Base-by-base conservation (phyloP, 2,329 filamentous ascomycete species). In the Diaporthe longicolla region DNA sequence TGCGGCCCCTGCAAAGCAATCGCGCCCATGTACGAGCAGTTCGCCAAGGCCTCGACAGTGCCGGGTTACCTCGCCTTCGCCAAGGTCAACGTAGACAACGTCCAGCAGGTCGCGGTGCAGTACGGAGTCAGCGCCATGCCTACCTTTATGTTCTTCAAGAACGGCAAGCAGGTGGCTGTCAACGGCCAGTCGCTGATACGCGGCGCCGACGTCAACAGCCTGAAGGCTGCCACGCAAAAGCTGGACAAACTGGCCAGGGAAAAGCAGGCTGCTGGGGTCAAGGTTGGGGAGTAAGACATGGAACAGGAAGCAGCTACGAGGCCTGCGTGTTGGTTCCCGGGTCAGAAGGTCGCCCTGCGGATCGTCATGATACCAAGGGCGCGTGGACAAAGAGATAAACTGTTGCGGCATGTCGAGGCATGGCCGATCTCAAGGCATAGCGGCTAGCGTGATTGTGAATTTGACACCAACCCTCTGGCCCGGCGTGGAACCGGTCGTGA, bases 1-100 rank as follows among this genome's bases (percentile, higher is more conserved):
- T 91, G 89, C 82, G 86, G 85, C 52, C 90, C 89, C 37, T 91
- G 90, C 88, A 89, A 89, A 82, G 83, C 84, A 77, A 91, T 91
- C 79, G 87, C 88, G 29, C 89, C 89, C 75, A 78, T 88, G 74
- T 91, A 87, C 85, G 79, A 78, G 74, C 83, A 86, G 79, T 84
- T 90, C 70, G 86, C 89, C 59, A 80, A 80, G 63, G 77, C 81
- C 54, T 81, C 84, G 78, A 76, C 80, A 72, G 76, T 83, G 32
- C 83, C 84, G 24, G 83, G 85, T 69, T 81, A 83, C 57, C 84
- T 88, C 65, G 85, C 85, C 76, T 91, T 91, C 76, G 88, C 87
- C 79, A 89, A 89, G 82, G 86, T 91, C 81, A 86, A 92, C 82
- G 89, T 89, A 79, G 90, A 91, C 81, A 81, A 84, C 58, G 85